Evolutionary conservation across 106 monocot genomes (phyloP).

Genomic region (Dendrobium catenatum): DNA sequence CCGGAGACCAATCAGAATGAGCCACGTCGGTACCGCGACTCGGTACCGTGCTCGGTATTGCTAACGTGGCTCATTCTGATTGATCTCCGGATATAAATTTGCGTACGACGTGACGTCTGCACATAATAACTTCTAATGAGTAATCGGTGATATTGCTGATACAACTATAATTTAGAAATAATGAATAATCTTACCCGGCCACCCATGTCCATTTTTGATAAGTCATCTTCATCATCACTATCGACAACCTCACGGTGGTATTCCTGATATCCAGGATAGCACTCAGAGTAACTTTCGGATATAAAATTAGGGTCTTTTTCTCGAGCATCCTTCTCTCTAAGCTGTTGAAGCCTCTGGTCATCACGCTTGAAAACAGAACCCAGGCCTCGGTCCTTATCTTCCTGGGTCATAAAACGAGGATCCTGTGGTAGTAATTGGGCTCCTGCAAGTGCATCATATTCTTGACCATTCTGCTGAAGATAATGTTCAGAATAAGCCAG

Average conservation of each 20-base stretch:
- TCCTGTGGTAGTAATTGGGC: constrained; percentile 41
- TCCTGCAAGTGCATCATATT: constrained; percentile 51
- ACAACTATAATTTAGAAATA: not conserved
- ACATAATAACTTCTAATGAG: too few species aligned
- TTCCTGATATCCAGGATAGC: constrained; percentile 97
- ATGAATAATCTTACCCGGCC: constrained; percentile 61
- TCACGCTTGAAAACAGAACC: constrained; percentile 99
- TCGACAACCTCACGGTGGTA: constrained; percentile 86
- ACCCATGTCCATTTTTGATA: constrained; percentile 99
- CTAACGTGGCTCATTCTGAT: too few species aligned
- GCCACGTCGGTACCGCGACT: too few species aligned
- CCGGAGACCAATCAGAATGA: too few species aligned
- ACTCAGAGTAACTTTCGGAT: constrained; percentile 98
- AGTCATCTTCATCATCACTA: constrained; percentile 90
- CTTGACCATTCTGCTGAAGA: constrained; percentile 59
- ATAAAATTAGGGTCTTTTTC: constrained; percentile 97
- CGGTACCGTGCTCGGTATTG: too few species aligned
- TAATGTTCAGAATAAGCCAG: constrained; percentile 70
- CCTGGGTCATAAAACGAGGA: constrained; percentile 86
- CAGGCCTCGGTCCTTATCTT: constrained; percentile 86
- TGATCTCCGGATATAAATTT: too few species aligned
- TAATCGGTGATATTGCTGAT: too few species aligned
- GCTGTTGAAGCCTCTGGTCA: constrained; percentile 82
- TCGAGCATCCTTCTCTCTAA: constrained; percentile 92
- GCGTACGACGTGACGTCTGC: too few species aligned